Base-by-base conservation (phyloP, 2,329 filamentous ascomycete species). In the Cyphellophora attinorum region DNA sequence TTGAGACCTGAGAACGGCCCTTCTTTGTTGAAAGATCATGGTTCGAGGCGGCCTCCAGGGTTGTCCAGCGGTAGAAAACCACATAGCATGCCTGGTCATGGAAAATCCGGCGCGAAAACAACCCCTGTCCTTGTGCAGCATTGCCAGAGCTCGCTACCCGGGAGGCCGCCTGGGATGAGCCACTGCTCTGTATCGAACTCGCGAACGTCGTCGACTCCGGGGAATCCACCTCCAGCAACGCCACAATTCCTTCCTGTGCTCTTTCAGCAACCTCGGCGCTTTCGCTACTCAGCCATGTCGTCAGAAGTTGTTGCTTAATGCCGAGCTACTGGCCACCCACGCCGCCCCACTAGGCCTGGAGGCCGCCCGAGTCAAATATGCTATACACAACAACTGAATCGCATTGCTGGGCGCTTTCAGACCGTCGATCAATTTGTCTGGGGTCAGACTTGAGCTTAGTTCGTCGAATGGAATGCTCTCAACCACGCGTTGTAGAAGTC, bases 51-150 rank as follows among this genome's bases (percentile, higher is more conserved):
- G 25, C 15, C 4, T 19, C 29, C 12, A 47, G 35, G 12, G 46
- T 46, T 68, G 59, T 18, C 67, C 64, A 53, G 14, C 42, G 39
- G 29, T 74, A 79, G 19, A 79, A 58, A 5, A 67, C 56, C 2
- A 59, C 60, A 45, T 76, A 76, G 5, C 79, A 65, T 47, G 76
- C 65, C 38, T 62, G 66, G 42, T 79, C 76, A 2, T 65, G 63
- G 46, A 80, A 79, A 1, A 79, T 45, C 12, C 76, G 67, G 48
- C 73, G 68, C 75, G 74, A 79, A 48, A 80, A 60, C 1, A 76
- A 55, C 0, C 68, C 69, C 42, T 70, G 67, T 3, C 67, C 65
- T 47, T 58, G 39, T 54, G 54, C 46, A 45, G 48, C 29, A 41
- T 49, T 39, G 47, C 51, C 33, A 39, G 48, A 23, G 42, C 47